Conservation (phyloP, 2,329 filamentous ascomycete genomes). For the Botrytis fabae region DNA sequence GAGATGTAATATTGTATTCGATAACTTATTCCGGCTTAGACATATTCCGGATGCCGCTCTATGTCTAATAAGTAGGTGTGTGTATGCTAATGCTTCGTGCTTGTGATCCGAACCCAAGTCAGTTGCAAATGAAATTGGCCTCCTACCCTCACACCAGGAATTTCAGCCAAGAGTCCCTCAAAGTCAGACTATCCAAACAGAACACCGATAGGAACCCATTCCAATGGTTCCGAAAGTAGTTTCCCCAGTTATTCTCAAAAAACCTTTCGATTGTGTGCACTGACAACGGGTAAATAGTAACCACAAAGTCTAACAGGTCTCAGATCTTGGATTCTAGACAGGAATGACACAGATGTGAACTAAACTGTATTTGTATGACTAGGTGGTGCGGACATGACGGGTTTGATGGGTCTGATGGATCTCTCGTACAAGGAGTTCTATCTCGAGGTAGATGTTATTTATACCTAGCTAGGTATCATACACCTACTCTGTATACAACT, state of each 20-base stretch:
- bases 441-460: background rate
- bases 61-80: background rate
- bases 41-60: background rate
- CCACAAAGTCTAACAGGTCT: conserved; percentile 2
- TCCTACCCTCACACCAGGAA: background rate
- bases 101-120: background rate
- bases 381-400: background rate
- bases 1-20: background rate
- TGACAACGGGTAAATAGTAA: background rate
- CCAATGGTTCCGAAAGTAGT: background rate
- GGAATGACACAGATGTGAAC: background rate
- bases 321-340: conserved; percentile 7
- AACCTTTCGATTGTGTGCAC: conserved; percentile 16
- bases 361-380: background rate
- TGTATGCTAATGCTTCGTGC: background rate
- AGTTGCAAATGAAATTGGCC: conserved; percentile 1
- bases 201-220: conserved; percentile 4
- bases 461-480: background rate
- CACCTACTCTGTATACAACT: background rate
- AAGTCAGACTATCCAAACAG: background rate
- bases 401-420: background rate
- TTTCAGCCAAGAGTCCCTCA: background rate
- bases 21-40: background rate
- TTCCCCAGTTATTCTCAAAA: background rate
- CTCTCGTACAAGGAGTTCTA: background rate